phyloP scores from a whole-genome alignment of 2,329 filamentous ascomycete genomes.

The Sclerotinia nivalis region DNA sequence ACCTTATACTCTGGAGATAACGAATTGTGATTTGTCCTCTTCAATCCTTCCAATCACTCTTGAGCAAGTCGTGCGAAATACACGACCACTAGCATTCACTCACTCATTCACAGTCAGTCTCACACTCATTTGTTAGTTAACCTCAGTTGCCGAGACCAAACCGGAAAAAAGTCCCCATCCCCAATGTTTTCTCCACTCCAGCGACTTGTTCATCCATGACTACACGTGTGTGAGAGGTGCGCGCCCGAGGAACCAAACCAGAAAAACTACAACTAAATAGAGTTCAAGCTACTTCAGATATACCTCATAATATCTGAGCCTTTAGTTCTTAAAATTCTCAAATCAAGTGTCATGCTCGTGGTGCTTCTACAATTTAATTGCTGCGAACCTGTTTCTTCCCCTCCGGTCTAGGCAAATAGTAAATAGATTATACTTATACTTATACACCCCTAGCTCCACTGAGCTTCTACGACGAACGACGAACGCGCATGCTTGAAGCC shows the following conservation, averaged over 20 bases:
- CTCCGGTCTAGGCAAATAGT: slow-evolving; percentile 17
- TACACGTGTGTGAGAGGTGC: slow-evolving; percentile 14
- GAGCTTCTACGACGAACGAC: slow-evolving; percentile 18
- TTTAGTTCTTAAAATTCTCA: not conserved
- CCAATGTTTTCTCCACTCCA: slow-evolving; percentile 17
- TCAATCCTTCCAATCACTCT: not conserved
- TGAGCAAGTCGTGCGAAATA: no score
- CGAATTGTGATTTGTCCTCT: not conserved
- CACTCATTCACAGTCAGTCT: not conserved
- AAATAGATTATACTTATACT: slow-evolving; percentile 1
- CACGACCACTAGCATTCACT: not conserved
- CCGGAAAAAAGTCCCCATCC: not conserved
- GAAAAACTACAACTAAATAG: slow-evolving; percentile 14
- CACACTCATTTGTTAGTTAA: not conserved
- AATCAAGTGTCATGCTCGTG: slow-evolving; percentile 24
- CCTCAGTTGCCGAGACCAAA: slow-evolving; percentile 7
- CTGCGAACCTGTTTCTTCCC: slow-evolving; percentile 17
- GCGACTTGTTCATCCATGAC: slow-evolving; percentile 13
- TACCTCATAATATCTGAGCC: not conserved
- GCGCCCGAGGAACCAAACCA: not conserved
- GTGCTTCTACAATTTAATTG: slow-evolving; percentile 16
- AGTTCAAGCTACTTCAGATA: slow-evolving; percentile 15
- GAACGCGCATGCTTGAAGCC: slow-evolving; percentile 23
- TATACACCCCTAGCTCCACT: slow-evolving; percentile 20
- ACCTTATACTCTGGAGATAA: no score